Base-by-base conservation (phyloP, 148 eudicot genomes). In the Cornus suecica region DNA sequence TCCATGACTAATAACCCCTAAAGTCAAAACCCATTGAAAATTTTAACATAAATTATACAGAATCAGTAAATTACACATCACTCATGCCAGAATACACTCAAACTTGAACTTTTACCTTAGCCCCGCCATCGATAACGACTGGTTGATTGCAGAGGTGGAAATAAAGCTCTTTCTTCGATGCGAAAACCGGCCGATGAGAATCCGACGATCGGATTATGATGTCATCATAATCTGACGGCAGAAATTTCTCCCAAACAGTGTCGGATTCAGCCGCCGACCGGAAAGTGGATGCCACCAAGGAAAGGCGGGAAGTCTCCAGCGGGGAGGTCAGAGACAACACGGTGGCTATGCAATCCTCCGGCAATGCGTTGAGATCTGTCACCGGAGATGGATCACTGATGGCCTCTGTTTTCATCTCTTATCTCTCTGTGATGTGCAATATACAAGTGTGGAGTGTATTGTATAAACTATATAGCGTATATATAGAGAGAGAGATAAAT, bases 91-190 rank as follows among this genome's bases (percentile, higher is more conserved):
- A n/a, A n/a, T n/a, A n/a, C n/a, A n/a, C n/a, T n/a, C n/a, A n/a
- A n/a, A n/a, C n/a, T n/a, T n/a, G n/a, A n/a, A n/a, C n/a, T n/a
- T 32, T 45, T 56, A 90, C 97, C 97, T 80, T 79, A 6, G 82
- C 70, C 41, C 87, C 88, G 4, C 66, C 82, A 61, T 92, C 89
- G 66, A 92, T 75, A 70, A 90, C 74, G 7, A 90, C 72, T 52
- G 88, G 88, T 22, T 71, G 65, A 25, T 78, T 72, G 28, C 70
- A 87, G 0, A 92, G 90, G 51, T 69, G 79, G 34, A 80, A 76
- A 52, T 80, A 92, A 0, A 88, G 74, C 1, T 88, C 77, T 79
- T 84, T 90, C 69, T 82, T 87, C 11, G 87, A 74, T 1, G 60
- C 66, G 13, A 76, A 74, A 65, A 67, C 74, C n/a, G 77, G n/a